These are phyloP conservation scores for Zangia roseola DNA, from an alignment of 768 basidiomycete species.

Conservation along the genomic window DNA sequence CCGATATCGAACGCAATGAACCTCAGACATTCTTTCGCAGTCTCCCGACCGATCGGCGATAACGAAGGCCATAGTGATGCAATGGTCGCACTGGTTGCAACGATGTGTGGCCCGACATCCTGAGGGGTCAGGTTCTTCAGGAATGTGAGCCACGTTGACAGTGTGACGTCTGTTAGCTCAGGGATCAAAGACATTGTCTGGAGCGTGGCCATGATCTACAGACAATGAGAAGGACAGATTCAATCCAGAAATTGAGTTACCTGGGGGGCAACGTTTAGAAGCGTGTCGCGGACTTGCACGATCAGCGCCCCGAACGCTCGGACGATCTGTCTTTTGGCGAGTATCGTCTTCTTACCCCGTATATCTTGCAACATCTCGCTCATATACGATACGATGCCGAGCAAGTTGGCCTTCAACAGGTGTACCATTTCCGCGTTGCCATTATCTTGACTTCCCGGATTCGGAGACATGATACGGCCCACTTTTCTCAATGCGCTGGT, in stretches of 20 bases:
- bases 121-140: slow-evolving; percentile 59
- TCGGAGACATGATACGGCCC: slow-evolving; percentile 30
- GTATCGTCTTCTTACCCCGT: slow-evolving; percentile 68
- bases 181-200: slow-evolving; percentile 82
- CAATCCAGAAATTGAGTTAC: slow-evolving; percentile 39
- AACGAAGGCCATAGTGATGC: slow-evolving; percentile 75
- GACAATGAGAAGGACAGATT: slow-evolving; percentile 10
- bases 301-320: slow-evolving; percentile 76
- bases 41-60: slow-evolving; percentile 44
- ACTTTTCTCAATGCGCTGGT: slow-evolving; percentile 45
- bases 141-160: slow-evolving; percentile 80
- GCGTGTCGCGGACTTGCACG: slow-evolving; percentile 63
- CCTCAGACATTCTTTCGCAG: slow-evolving; percentile 60
- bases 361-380: slow-evolving; percentile 87
- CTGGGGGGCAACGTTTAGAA: slow-evolving; percentile 83
- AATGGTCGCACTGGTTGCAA: slow-evolving; percentile 83
- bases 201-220: slow-evolving; percentile 91
- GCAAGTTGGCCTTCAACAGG: slow-evolving; percentile 73
- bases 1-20: slow-evolving; percentile 69
- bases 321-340: slow-evolving; percentile 73
- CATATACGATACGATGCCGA: slow-evolving; percentile 81
- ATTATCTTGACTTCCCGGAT: slow-evolving; percentile 27
- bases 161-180: slow-evolving; percentile 73
- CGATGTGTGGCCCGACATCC: slow-evolving; percentile 83
- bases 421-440: slow-evolving; percentile 43